Percentiles rank a stretch among this genome's conserved stretches.
Evolutionary conservation across 1,139 yeast genomes (phyloP).

Genomic region (Saccharomyces uvarum): DNA sequence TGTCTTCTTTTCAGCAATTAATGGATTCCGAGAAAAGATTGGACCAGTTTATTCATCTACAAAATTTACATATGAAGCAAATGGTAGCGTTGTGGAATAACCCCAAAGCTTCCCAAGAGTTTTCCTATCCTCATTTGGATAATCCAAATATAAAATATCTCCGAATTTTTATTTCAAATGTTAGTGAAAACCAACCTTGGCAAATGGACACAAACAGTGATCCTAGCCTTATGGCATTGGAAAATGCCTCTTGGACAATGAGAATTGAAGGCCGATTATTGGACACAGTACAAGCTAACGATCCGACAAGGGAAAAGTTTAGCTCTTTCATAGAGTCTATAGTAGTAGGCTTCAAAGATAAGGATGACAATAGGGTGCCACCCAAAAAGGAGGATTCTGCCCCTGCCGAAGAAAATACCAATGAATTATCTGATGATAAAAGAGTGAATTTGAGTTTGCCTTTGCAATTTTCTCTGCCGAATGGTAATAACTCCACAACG

Average conservation of each 20-base stretch:
- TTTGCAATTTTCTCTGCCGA: not conserved
- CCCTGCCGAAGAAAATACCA: not conserved
- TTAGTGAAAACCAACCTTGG: slow-evolving; percentile 88
- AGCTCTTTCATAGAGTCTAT: slow-evolving; percentile 78
- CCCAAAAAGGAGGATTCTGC: not conserved
- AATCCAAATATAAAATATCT: slow-evolving; percentile 44
- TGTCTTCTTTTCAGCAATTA: slow-evolving; percentile 59
- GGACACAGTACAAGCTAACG: slow-evolving; percentile 36
- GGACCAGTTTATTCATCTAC: slow-evolving; percentile 75
- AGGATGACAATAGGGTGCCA: not conserved
- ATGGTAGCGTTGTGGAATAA: slow-evolving; percentile 37
- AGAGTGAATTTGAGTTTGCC: not conserved
- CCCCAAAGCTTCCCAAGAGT: slow-evolving; percentile 25
- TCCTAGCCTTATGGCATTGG: slow-evolving; percentile 21
- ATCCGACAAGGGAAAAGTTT: slow-evolving; percentile 50
- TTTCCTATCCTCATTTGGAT: slow-evolving; percentile 1
- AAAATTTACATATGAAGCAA: slow-evolving; percentile 80
- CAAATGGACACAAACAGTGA: slow-evolving; percentile 37
- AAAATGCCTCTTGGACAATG: slow-evolving; percentile 57
- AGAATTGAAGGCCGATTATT: slow-evolving; percentile 80
- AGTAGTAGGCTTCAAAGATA: slow-evolving; percentile 57
- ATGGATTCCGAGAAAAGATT: slow-evolving; percentile 71
- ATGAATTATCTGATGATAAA: not conserved
- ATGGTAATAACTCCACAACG: not conserved
- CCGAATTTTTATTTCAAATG: slow-evolving; percentile 76